phyloP scores from a whole-genome alignment of 2,329 filamentous ascomycete species.

The Paracorniculantispora psalliotae region DNA sequence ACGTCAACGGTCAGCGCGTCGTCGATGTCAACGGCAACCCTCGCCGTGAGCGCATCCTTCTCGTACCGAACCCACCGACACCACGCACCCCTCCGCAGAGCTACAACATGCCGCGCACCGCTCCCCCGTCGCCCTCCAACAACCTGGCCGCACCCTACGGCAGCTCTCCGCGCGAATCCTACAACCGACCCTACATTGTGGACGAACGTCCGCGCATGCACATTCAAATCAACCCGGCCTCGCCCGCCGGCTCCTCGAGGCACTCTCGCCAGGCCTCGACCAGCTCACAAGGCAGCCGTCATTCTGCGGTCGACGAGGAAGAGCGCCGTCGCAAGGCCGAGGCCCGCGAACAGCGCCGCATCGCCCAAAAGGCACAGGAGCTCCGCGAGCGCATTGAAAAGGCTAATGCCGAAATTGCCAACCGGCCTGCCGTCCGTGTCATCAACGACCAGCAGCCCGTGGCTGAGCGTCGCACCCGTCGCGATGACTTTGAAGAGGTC shows the following conservation, averaged over 20 bases:
- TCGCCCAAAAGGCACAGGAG: constrained; percentile 14
- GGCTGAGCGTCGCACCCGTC: background rate
- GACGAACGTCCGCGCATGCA: constrained; percentile 33
- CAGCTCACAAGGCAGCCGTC: constrained; percentile 28
- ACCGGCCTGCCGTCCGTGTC: constrained; percentile 29
- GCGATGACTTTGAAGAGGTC: constrained; percentile 26
- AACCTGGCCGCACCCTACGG: constrained; percentile 22
- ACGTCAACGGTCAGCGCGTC: constrained; percentile 33
- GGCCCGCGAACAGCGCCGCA: constrained; percentile 22
- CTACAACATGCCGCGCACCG: constrained; percentile 35
- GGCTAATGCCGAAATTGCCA: constrained; percentile 39
- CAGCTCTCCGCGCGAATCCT: constrained; percentile 18
- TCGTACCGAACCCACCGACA: constrained; percentile 41
- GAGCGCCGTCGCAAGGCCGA: constrained; percentile 18
- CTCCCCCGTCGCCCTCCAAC: constrained; percentile 33
- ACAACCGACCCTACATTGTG: constrained; percentile 32
- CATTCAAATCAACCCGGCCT: constrained; percentile 35
- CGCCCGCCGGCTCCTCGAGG: constrained; percentile 23
- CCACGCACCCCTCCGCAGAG: constrained; percentile 43
- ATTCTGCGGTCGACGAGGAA: constrained; percentile 20
- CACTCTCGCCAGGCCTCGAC: constrained; percentile 34
- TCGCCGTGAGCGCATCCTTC: constrained; percentile 38
- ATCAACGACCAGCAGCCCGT: background rate
- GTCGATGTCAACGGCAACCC: constrained; percentile 27
- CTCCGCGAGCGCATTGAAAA: constrained; percentile 32